phyloP scores from a whole-genome alignment of 768 basidiomycete genomes.

The Gloeostereum incarnatum region DNA sequence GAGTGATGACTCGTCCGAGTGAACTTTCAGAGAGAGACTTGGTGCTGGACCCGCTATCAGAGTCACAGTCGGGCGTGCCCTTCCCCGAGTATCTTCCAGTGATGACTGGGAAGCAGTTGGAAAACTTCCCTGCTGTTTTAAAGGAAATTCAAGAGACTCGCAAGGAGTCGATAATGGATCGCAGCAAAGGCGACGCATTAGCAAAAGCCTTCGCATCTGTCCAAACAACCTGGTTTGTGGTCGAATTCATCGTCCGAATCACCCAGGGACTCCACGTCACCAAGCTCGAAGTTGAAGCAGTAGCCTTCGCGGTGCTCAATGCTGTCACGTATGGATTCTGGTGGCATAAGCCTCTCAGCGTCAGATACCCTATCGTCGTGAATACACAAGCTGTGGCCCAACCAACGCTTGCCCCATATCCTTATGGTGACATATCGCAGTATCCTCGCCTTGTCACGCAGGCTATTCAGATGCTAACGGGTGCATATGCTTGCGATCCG shows the following conservation, averaged over 20 bases:
- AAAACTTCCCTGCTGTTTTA: neutral
- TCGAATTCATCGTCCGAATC: constrained; percentile 7
- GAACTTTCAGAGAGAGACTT: neutral
- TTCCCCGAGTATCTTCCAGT: neutral
- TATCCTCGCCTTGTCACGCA: too few relatives aligned
- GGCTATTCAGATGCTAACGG: too few relatives aligned
- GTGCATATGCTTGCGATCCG: too few relatives aligned
- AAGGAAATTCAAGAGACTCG: neutral
- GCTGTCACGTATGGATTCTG: constrained; percentile 19
- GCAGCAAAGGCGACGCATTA: constrained; percentile 7
- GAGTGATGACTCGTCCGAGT: neutral
- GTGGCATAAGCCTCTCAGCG: constrained; percentile 25
- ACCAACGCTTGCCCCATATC: too few relatives aligned
- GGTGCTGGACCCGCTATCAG: neutral
- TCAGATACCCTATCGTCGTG: constrained; percentile 9
- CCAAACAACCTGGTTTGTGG: constrained; percentile 10
- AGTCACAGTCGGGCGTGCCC: neutral
- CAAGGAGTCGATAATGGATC: constrained; percentile 3
- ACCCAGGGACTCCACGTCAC: constrained; percentile 4
- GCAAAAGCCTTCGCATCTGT: constrained; percentile 1
- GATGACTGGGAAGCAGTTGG: neutral
- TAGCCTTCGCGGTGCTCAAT: constrained; percentile 13
- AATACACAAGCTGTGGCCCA: too few relatives aligned
- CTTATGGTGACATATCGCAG: too few relatives aligned
- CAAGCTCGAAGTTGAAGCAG: constrained; percentile 10